These are phyloP conservation scores for Angomonas desouzai DNA, from an alignment of 208 protist genomes.

Conservation along the genomic window DNA sequence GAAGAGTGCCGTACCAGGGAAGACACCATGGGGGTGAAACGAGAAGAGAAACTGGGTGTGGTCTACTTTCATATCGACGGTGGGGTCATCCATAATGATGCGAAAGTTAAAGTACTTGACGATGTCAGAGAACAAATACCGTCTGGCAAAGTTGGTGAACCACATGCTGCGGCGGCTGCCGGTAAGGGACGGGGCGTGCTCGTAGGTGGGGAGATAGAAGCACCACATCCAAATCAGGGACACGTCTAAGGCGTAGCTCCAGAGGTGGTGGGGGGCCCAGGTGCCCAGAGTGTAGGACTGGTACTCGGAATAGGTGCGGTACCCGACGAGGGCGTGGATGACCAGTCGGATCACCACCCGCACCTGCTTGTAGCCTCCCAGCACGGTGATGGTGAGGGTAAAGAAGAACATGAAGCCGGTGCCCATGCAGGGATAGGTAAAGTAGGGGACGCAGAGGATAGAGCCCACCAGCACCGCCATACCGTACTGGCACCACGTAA, in stretches of 20 bases:
- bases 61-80: slow-evolving; percentile 44
- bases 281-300: slow-evolving; percentile 15
- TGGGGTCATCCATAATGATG: slow-evolving; percentile 52
- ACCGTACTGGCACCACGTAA: slow-evolving; percentile 52
- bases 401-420: slow-evolving; percentile 24
- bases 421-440: slow-evolving; percentile 48
- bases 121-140: slow-evolving; percentile 54
- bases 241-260: slow-evolving; percentile 9
- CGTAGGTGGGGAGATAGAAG: slow-evolving; percentile 59
- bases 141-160: slow-evolving; percentile 49
- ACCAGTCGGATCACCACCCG: slow-evolving; percentile 33
- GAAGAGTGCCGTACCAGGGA: slow-evolving; percentile 67
- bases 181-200: slow-evolving; percentile 53
- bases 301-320: slow-evolving; percentile 45
- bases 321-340: slow-evolving; percentile 52
- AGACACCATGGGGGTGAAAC: slow-evolving; percentile 83
- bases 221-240: slow-evolving; percentile 10
- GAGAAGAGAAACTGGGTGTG: slow-evolving; percentile 69
- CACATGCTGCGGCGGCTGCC: slow-evolving; percentile 42
- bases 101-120: slow-evolving; percentile 71
- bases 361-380: slow-evolving; percentile 32
- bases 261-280: slow-evolving; percentile 6
- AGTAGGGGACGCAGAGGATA: slow-evolving; percentile 22
- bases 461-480: slow-evolving; percentile 27
- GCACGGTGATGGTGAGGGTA: slow-evolving; percentile 21